phyloP scores from a whole-genome alignment of 768 basidiomycete genomes.

The Leccinum subgranulosum region DNA sequence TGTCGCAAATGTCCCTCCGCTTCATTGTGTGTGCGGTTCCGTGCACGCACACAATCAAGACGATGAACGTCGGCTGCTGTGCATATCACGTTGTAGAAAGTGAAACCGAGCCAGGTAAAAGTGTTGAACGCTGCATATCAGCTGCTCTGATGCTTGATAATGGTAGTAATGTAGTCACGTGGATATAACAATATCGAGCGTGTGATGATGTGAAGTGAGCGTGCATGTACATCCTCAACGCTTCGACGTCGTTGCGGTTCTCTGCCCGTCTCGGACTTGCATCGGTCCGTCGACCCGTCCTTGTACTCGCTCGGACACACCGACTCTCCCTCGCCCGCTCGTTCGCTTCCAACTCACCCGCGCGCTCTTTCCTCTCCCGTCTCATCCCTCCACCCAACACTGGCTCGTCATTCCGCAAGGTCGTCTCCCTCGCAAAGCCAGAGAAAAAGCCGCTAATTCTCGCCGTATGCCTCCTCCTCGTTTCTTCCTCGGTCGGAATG shows the following conservation, averaged over 20 bases:
- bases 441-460: conserved; percentile 74
- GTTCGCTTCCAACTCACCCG: conserved; percentile 9
- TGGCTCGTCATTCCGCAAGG: conserved; percentile 68
- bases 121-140: no score
- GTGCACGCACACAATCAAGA: no score
- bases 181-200: no score
- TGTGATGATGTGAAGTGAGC: not conserved
- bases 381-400: conserved; percentile 35
- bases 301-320: not conserved
- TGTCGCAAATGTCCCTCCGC: no score
- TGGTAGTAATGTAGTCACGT: no score
- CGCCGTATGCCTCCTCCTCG: conserved; percentile 75
- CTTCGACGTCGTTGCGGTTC: not conserved
- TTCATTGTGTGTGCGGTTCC: no score
- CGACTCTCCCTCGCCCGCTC: conserved; percentile 5
- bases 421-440: conserved; percentile 74
- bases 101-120: no score
- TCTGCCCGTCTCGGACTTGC: not conserved
- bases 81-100: no score
- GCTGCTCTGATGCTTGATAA: no score
- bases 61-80: no score
- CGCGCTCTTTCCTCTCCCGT: conserved; percentile 21
- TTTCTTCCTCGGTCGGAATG: conserved; percentile 91
- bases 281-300: not conserved
- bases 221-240: not conserved